Conservation (phyloP, 148 eudicot genomes). For the Camellia sinensis region DNA sequence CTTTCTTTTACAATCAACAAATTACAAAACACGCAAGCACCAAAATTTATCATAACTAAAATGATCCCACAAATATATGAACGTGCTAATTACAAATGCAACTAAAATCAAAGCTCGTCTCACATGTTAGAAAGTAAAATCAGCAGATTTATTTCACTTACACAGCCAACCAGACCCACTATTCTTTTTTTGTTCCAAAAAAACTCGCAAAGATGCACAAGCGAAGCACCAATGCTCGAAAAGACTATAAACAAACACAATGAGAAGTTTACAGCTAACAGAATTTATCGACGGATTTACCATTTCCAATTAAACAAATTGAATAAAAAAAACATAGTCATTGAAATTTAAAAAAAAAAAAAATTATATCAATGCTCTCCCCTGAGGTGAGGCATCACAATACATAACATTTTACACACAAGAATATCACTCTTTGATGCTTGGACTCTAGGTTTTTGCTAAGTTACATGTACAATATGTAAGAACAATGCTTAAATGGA, state of each 20-base stretch:
- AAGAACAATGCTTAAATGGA: slow-evolving; percentile 14
- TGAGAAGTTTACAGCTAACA: neutral
- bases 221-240: neutral
- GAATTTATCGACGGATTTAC: neutral
- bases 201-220: neutral
- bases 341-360: no score
- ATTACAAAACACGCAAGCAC: neutral
- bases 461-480: slow-evolving; percentile 20
- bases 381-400: neutral
- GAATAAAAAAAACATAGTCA: no score
- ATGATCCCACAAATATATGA: neutral
- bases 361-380: no score
- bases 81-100: neutral
- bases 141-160: neutral
- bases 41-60: neutral
- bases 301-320: no score
- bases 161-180: neutral
- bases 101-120: neutral
- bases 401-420: neutral
- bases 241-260: neutral
- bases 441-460: neutral
- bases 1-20: neutral
- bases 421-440: neutral
- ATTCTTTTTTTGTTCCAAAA: neutral
- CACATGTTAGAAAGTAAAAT: neutral